phyloP scores from a whole-genome alignment of 208 protist species.

The Leishmania guyanensis region DNA sequence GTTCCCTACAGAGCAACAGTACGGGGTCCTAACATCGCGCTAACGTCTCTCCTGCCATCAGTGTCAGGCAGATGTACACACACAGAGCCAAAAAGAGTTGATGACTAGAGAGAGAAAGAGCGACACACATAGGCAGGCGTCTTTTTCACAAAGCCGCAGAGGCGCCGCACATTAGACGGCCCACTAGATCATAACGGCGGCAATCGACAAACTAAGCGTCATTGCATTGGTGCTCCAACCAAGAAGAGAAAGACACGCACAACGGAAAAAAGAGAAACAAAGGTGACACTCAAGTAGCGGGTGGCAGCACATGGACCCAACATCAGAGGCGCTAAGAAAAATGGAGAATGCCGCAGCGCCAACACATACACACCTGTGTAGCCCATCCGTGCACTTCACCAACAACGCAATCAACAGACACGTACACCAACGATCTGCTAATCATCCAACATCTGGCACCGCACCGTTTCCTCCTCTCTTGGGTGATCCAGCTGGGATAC shows the following conservation, averaged over 20 bases:
- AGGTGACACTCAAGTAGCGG: background rate
- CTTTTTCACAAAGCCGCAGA: background rate
- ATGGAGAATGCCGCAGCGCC: background rate
- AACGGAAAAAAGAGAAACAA: background rate
- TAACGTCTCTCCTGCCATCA: background rate
- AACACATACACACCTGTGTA: background rate
- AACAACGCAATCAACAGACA: background rate
- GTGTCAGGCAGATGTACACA: background rate
- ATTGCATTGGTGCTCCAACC: background rate
- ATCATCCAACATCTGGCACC: slow-evolving; percentile 39
- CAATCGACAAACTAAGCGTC: background rate
- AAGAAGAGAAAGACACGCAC: background rate
- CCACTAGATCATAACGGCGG: background rate
- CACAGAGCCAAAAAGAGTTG: background rate
- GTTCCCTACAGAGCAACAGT: background rate
- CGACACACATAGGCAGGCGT: background rate
- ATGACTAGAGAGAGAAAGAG: background rate
- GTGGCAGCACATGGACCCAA: background rate
- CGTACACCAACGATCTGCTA: background rate
- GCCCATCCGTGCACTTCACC: background rate
- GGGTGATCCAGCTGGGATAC: slow-evolving; percentile 32
- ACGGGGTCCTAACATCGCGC: background rate
- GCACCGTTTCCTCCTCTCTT: slow-evolving; percentile 25
- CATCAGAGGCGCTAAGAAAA: background rate
- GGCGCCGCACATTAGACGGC: background rate